These are phyloP conservation scores for Lepraria neglecta DNA, from an alignment of 495 filamentous ascomycete species.

Conservation along the genomic window DNA sequence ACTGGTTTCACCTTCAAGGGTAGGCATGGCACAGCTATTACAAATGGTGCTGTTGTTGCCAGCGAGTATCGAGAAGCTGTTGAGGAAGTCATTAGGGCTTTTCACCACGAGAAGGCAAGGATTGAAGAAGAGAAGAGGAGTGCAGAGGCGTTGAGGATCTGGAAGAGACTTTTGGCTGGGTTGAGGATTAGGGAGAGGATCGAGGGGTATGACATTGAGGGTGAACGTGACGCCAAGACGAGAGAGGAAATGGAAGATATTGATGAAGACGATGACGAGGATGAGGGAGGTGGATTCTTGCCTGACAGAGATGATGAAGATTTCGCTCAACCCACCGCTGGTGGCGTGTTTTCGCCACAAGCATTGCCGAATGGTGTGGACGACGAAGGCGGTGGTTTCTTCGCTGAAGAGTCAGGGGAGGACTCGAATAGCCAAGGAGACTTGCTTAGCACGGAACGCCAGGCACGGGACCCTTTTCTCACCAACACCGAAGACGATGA, in stretches of 20 bases:
- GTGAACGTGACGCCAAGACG: slow-evolving; percentile 35
- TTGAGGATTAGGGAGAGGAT: slow-evolving; percentile 75
- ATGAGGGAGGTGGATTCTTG: slow-evolving; percentile 26
- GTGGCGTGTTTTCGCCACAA: not conserved
- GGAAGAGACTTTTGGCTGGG: slow-evolving; percentile 69
- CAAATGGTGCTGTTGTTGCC: slow-evolving; percentile 70
- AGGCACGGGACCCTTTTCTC: not conserved
- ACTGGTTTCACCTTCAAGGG: slow-evolving; percentile 85
- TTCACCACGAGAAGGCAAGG: slow-evolving; percentile 56
- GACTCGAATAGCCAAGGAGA: not conserved
- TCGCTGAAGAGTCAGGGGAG: not conserved
- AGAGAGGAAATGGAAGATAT: slow-evolving; percentile 21
- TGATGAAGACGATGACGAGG: slow-evolving; percentile 27
- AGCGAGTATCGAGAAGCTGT: slow-evolving; percentile 64
- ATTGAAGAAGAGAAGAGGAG: slow-evolving; percentile 51
- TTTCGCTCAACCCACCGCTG: slow-evolving; percentile 21
- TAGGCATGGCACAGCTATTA: slow-evolving; percentile 70
- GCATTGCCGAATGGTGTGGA: not conserved
- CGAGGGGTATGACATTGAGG: slow-evolving; percentile 53
- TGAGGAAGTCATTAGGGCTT: slow-evolving; percentile 54
- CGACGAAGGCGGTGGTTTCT: slow-evolving; percentile 4
- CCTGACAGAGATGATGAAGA: slow-evolving; percentile 15
- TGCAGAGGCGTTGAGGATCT: slow-evolving; percentile 56
- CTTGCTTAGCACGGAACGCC: not conserved
- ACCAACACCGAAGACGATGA: slow-evolving; percentile 17